Base-by-base conservation (phyloP, 2,329 filamentous ascomycete species). In the Pseudogymnoascus sp. region DNA sequence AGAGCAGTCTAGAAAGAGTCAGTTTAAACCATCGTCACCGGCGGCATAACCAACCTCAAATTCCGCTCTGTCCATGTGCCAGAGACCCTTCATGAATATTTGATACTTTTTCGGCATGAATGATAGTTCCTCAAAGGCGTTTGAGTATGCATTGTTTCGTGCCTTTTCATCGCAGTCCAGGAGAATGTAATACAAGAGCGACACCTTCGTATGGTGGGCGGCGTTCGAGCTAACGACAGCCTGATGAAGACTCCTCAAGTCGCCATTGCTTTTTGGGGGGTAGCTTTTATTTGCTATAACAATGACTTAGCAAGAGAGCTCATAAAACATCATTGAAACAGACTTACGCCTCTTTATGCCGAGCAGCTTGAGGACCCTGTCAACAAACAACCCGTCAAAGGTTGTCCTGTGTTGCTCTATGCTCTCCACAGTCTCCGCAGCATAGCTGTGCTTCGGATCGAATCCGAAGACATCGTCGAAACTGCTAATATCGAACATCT, bases 171-270 rank as follows among this genome's bases (percentile, higher is more conserved):
- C 82, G 69, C 87, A 82, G 71, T 95, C 89, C 68, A 90, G 85
- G 2, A 95, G 79, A 37, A 95, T 76, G 71, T 95, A 95, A 77
- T 89, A 95, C 64, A 95, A 78, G 55, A 94, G 80, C 15, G 90
- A 89, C 65, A 91, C 83, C 71, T 92, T 92, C 74, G 92, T 86
- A 71, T 92, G 87, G 59, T 82, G 78, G 6, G 86, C 81, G 65
- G 86, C 83, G 56, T 75, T 76, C 59, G 78, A 82, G 23, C 83
- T 79, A 70, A 85, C 81, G 64, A 95, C 85, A 61, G 84, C 82
- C 63, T 83, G 77, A 73, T 92, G 85, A 5, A 95, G 79, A 37
- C 82, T 81, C 65, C 83, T 82, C 28, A 95, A 79, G 39, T 84
- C 82, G 62, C 77, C 78, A 61, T 88, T 84, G 59, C 81, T 82